Conservation (phyloP, 2,329 filamentous ascomycete genomes). For the Cytospora piceae region DNA sequence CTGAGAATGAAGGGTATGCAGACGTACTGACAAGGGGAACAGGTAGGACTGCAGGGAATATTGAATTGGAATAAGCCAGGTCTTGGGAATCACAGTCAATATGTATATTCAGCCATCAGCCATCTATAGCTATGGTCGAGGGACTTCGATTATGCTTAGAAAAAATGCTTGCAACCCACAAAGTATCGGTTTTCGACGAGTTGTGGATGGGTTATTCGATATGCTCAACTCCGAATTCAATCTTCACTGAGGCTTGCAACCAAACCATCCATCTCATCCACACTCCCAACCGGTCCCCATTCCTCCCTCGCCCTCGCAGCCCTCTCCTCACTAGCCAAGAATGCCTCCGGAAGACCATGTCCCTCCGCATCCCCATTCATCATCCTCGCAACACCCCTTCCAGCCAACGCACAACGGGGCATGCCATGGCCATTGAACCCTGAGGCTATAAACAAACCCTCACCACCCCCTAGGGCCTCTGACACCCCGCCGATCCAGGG, state of each 20-base stretch:
- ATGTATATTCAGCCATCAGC: too few species aligned
- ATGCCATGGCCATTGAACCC: constrained; percentile 79
- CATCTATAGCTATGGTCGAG: too few species aligned
- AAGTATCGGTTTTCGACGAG: too few species aligned
- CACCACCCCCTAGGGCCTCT: constrained; percentile 49
- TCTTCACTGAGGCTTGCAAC: constrained; percentile 14
- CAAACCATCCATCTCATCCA: constrained; percentile 29
- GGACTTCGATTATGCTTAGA: too few species aligned
- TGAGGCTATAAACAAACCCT: constrained; percentile 65
- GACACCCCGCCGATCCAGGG: constrained; percentile 76
- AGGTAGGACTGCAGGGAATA: too few species aligned
- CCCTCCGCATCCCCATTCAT: constrained; percentile 48
- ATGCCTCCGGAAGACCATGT: constrained; percentile 51
- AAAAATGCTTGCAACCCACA: too few species aligned
- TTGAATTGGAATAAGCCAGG: too few species aligned
- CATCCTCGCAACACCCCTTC: constrained; percentile 64
- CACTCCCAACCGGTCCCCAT: constrained; percentile 27
- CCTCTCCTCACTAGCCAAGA: constrained; percentile 42
- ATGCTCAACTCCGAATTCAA: too few species aligned
- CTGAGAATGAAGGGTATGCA: too few species aligned
- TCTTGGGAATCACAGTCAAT: too few species aligned
- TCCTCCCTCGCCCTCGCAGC: constrained; percentile 33
- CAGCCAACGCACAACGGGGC: constrained; percentile 72
- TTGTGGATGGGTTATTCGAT: too few species aligned
- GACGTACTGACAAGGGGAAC: too few species aligned